Conservation (phyloP, 2,329 filamentous ascomycete genomes). For the Coniochaeta hoffmannii region DNA sequence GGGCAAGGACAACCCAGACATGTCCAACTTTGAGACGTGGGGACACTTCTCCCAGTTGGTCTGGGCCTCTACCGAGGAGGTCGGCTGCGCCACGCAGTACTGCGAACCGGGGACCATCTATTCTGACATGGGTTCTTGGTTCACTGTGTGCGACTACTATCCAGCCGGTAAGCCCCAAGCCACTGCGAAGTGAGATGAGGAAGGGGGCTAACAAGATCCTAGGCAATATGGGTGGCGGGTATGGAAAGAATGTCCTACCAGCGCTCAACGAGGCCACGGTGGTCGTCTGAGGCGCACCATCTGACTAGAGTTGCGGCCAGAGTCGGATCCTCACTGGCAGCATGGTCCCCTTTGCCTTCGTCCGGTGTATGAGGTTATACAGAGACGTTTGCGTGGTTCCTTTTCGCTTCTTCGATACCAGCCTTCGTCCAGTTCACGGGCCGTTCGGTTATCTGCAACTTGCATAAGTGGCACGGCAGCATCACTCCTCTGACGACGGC, state of each 20-base stretch:
- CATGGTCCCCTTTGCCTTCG: constrained; percentile 10
- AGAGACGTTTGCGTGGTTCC: constrained; percentile 5
- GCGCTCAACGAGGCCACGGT: constrained; percentile 28
- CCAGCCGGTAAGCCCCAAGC: constrained; percentile 54
- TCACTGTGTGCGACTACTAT: constrained; percentile 85
- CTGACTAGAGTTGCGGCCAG: background rate
- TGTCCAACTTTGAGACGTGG: constrained; percentile 55
- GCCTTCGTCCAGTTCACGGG: background rate
- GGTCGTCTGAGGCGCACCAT: constrained; percentile 7
- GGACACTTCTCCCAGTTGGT: constrained; percentile 74
- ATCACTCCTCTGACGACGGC: background rate
- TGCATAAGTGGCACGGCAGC: background rate
- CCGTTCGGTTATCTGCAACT: background rate
- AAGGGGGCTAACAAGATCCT: constrained; percentile 8
- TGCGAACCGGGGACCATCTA: constrained; percentile 45
- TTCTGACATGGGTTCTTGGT: constrained; percentile 49
- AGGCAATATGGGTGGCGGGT: constrained; percentile 48
- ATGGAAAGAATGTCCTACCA: constrained; percentile 39
- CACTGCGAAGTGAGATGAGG: background rate
- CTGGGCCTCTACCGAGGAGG: constrained; percentile 53
- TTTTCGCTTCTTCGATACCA: background rate
- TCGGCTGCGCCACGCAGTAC: constrained; percentile 56
- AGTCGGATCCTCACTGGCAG: background rate
- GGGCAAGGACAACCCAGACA: constrained; percentile 50
- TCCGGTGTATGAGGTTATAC: constrained; percentile 13